Evolutionary conservation across 352 stramenopile genomes (phyloP), one percentile per base, ranked within the genome.

Genomic region (Globisporangium barbulae): DNA sequence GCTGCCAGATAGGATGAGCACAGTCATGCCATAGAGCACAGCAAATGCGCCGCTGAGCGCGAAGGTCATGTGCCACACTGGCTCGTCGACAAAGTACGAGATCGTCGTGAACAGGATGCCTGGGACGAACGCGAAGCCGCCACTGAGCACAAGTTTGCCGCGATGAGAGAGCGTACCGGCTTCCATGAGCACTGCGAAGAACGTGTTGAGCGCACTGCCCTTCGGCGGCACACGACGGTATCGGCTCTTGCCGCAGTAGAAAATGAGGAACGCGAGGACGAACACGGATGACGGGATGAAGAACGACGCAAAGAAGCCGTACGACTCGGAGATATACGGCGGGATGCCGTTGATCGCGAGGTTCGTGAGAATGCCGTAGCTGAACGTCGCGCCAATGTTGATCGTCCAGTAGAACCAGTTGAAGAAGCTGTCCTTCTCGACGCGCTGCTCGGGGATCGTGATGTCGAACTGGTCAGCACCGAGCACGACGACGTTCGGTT

Each of bases 401-500:
- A 98, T 97, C 15, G 86, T 76, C 88, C 88, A 97, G 74, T 98
- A 98, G 72, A 98, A 98, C 83, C 84, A 97, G 65, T 97, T 96
- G 76, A 97, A 97, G 69, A 97, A 97, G 42, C 82, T 91, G 65
- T 92, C 88, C 59, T 96, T 92, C 71, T 94, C 85, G 0, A 63
- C 62, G 3, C 81, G 79, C 70, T 96, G 83, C 7, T 71, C 72
- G 0, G 83, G 84, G 31, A 92, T 81, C 25, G 76, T 63, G 5
- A 92, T 66, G 70, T 96, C 78, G 59, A 96, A 96, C 59, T 96
- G 88, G 47, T 96, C 88, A 0, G 88, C 83, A 30, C 83, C 83
- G 12, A 92, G 74, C 48, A 90, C 81, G 9, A 90, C 81, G 22
- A 92, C 83, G 47, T 90, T 90, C 9, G 83, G 81, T 31, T 92